Base-by-base conservation (phyloP, 2,329 filamentous ascomycete genomes). In the Myriosclerotinia curreyana region DNA sequence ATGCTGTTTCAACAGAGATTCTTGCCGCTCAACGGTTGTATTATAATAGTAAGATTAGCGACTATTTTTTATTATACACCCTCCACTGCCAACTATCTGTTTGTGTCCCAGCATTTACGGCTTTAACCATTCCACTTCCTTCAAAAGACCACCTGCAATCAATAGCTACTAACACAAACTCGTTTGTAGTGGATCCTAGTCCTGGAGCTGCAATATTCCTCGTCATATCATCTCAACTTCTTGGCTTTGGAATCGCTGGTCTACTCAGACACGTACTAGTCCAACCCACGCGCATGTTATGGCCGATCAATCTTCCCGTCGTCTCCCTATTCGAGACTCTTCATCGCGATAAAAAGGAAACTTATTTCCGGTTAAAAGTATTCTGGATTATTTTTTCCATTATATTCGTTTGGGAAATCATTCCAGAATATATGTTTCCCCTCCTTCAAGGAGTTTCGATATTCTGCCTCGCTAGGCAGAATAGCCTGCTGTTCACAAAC, bases 1-100 rank as follows among this genome's bases (percentile, higher is more conserved):
- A 87, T 82, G 78, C 74, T 7, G 91, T 91, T 69, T 87, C 88
- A 1, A 91, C 88, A 1, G 88, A 91, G 68, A 86, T 90, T 50
- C 83, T 92, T 59, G 79, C 90, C 2, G 88, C 87, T 0, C 88
- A 90, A 75, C 77, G 84, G 25, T 0, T 82, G 78, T 58, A 81
- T 79, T 28, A 73, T 82, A 62, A 77, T 78, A 8, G 80, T 79
- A 1, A 64, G 81, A 36, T 79, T 78, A 0, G 70, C 72, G 56
- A 74, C 74, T 38, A 65, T 78, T 78, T 9, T 76, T 76, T 46
- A 15, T 0, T 38, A 2, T 38, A 38, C 36, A 11, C 28, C 28
- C 28, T 31, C 28, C 36, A 38, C 9, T 38, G 36, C 36, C 36
- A 38, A 38, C 6, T 9, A 38, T 11, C 36, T 31, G 5, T 31